phyloP scores from a whole-genome alignment of 2,329 filamentous ascomycete species.

The Colletotrichum liaoningense region DNA sequence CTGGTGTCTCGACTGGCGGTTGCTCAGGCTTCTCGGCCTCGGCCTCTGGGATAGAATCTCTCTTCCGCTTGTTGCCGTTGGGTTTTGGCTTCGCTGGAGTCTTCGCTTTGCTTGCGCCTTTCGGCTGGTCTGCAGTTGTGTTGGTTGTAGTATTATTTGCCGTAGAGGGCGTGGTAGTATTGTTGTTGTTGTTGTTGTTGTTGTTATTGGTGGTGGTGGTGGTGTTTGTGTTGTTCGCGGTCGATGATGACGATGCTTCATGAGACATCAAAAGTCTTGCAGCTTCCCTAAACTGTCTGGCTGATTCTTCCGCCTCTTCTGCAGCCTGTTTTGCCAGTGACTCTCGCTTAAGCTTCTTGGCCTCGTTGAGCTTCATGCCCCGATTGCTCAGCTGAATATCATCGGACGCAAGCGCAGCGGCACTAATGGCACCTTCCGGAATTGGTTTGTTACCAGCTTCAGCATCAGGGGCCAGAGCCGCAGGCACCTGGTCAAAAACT shows the following conservation, averaged over 20 bases:
- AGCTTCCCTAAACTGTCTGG: conserved; percentile 62
- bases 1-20: conserved; percentile 38
- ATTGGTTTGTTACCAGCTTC: conserved; percentile 64
- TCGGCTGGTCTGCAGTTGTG: conserved; percentile 43
- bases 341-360: conserved; percentile 79
- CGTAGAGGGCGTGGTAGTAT: neutral
- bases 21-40: conserved; percentile 44
- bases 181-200: neutral
- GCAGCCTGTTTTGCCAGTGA: conserved; percentile 70
- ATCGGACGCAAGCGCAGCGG: conserved; percentile 66
- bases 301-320: conserved; percentile 70
- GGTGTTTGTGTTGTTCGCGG: conserved; percentile 36
- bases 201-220: neutral
- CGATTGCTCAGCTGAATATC: conserved; percentile 76
- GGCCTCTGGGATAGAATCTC: conserved; percentile 49
- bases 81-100: conserved; percentile 41
- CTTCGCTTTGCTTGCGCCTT: conserved; percentile 43
- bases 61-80: conserved; percentile 61
- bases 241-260: conserved; percentile 38
- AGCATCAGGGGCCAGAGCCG: conserved; percentile 56
- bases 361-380: conserved; percentile 82
- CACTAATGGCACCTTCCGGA: conserved; percentile 70
- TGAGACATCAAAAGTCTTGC: conserved; percentile 57
- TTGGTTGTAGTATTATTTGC: neutral
- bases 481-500: conserved; percentile 63